Evolutionary conservation across 176 grass and related monocot genomes (phyloP).

Genomic region (Triticum dicoccoides): DNA sequence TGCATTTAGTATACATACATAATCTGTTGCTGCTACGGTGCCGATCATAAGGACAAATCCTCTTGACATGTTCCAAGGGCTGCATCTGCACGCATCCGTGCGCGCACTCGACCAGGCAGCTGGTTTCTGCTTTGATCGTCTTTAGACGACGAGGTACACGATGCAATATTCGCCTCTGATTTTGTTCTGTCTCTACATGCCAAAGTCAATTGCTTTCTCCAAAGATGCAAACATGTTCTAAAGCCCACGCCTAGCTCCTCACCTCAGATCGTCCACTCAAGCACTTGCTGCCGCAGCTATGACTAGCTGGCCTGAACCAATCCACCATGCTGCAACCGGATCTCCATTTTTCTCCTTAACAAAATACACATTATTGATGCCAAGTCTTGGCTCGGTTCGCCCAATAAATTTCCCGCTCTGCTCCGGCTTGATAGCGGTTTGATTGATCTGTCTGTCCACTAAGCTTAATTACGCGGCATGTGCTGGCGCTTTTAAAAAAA

Average conservation of each 20-base stretch:
- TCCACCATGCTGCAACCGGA: not conserved
- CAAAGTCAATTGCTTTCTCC: slow-evolving; percentile 28
- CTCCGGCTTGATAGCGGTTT: not conserved
- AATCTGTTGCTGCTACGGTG: not conserved
- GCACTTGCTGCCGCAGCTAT: not conserved
- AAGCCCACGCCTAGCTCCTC: not conserved
- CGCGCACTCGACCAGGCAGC: not conserved
- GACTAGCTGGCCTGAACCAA: not conserved
- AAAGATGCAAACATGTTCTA: slow-evolving; percentile 16
- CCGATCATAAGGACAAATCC: not conserved
- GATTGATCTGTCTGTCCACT: slow-evolving; percentile 15
- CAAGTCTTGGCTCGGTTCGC: not conserved
- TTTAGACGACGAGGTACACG: slow-evolving; percentile 29
- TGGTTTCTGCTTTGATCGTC: not conserved
- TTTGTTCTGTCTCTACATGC: slow-evolving; percentile 25
- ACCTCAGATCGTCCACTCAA: slow-evolving; percentile 13
- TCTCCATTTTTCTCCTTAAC: not conserved
- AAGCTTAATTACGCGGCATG: slow-evolving; percentile 22
- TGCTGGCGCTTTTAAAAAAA: not conserved
- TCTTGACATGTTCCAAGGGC: not conserved
- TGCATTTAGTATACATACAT: not conserved
- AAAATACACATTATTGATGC: slow-evolving; percentile 7
- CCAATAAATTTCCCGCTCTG: not conserved
- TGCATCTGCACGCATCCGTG: not conserved
- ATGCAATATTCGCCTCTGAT: slow-evolving; percentile 37